These are phyloP conservation scores for Trametes sp. DNA, from an alignment of 1,284 basidiomycete species.

Conservation along the genomic window DNA sequence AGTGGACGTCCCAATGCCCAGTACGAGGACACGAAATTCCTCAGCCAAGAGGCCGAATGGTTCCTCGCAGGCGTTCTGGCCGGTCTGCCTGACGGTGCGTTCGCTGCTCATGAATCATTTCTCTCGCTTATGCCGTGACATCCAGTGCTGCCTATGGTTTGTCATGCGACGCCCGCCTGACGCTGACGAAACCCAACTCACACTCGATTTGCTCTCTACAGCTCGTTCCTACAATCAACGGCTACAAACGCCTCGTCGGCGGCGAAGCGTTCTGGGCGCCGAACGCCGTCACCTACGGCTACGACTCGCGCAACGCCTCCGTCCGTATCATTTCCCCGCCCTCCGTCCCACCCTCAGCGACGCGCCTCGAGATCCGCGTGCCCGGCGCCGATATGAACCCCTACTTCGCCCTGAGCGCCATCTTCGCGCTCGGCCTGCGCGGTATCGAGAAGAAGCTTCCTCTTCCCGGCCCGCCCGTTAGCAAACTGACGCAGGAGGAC, in stretches of 20 bases:
- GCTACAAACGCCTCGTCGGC: constrained; percentile 97
- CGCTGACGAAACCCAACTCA: background rate
- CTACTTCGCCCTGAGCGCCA: constrained; percentile 86
- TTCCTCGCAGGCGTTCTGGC: constrained; percentile 93
- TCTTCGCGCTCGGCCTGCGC: constrained; percentile 86
- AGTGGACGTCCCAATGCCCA: constrained; percentile 72
- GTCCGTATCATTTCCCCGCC: constrained; percentile 93
- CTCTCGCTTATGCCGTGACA: constrained; percentile 68
- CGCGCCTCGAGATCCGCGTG: constrained; percentile 91
- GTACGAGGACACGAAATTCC: constrained; percentile 83
- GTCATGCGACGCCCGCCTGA: background rate
- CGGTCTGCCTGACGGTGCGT: constrained; percentile 86
- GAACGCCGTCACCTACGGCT: constrained; percentile 92
- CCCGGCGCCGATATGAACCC: constrained; percentile 97
- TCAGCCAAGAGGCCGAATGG: constrained; percentile 88
- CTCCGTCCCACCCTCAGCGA: constrained; percentile 79
- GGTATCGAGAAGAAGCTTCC: constrained; percentile 84
- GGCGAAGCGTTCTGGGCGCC: constrained; percentile 97
- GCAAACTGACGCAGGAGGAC: constrained; percentile 63
- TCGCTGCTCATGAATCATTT: background rate
- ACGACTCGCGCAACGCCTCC: constrained; percentile 92
- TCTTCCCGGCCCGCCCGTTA: constrained; percentile 79
- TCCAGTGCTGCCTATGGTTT: constrained; percentile 39
- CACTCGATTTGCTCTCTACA: constrained; percentile 36
- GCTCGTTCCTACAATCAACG: constrained; percentile 94